A percentile compares a stretch with the other conserved stretches of the same genome.
Evolutionary conservation across 805 yeast species (phyloP).

Genomic region (Metschnikowia hibisci): DNA sequence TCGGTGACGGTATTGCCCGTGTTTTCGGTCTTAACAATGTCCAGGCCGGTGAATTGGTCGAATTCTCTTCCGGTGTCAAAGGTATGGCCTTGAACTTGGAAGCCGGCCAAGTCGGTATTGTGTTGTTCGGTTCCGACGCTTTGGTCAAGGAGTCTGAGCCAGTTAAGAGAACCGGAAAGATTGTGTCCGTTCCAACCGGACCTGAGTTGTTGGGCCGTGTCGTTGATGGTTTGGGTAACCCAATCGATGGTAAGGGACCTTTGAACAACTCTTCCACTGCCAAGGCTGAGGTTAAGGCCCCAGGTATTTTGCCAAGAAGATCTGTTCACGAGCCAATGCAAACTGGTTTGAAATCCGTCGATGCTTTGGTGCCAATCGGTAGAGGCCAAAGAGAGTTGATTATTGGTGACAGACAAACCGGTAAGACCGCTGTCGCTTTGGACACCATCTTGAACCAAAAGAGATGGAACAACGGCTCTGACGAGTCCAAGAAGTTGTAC

Average conservation of each 20-base stretch:
- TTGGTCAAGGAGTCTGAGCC: slow-evolving; percentile 98
- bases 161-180: slow-evolving; percentile 99
- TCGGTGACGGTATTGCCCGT: slow-evolving; percentile 99
- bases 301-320: slow-evolving; percentile 99
- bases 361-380: slow-evolving; percentile 98
- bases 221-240: slow-evolving; percentile 98
- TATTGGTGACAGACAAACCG: slow-evolving; percentile 99
- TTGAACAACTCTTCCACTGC: slow-evolving; percentile 76
- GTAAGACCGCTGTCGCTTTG: slow-evolving; percentile 98
- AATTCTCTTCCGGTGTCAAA: slow-evolving; percentile 98
- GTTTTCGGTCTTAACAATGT: slow-evolving; percentile 99
- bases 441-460: slow-evolving; percentile 98
- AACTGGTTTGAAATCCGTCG: slow-evolving; percentile 99
- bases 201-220: slow-evolving; percentile 98
- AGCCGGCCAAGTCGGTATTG: slow-evolving; percentile 99
- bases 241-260: slow-evolving; percentile 99
- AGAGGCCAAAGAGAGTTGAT: slow-evolving; percentile 99
- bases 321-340: slow-evolving; percentile 99
- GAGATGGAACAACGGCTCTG: slow-evolving; percentile 94
- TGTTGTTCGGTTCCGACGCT: slow-evolving; percentile 98
- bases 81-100: slow-evolving; percentile 99
- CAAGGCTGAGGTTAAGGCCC: slow-evolving; percentile 99
- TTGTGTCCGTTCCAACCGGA: slow-evolving; percentile 99
- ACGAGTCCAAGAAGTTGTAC: slow-evolving; percentile 97
- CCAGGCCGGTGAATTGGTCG: slow-evolving; percentile 99